Base-by-base conservation (phyloP, 164 flowering plant species). In the Saururus chinensis region DNA sequence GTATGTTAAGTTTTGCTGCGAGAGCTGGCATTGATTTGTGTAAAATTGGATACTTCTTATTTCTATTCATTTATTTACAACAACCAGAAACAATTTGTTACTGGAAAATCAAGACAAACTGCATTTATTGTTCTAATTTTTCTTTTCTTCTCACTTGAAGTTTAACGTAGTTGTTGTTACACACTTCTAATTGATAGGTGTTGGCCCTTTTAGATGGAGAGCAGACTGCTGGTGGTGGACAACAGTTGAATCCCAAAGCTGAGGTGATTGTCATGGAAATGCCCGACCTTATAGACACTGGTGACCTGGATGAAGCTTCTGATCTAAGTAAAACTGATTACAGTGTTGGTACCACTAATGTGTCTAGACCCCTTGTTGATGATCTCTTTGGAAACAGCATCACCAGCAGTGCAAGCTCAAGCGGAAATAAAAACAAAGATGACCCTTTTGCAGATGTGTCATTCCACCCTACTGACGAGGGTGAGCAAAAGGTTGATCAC, bases 361-460 rank as follows among this genome's bases (percentile, higher is more conserved):
- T 52, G 37, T 79, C 14, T 45, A 45, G 49, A 21, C 78, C 40
- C 82, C 57, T 81, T 21, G 68, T 84, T 65, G 88, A 82, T 79
- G 95, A 93, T 76, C 71, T 86, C 51, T 82, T 93, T 68, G 92
- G 96, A 51, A 95, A 81, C 65, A 64, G 76, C 68, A 35, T 61
- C 42, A 68, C 69, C 30, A 55, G 66, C 66, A 74, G 62, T 62
- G 67, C 52, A 17, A 73, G 66, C 68, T 64, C 61, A 42, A 68
- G 59, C 45, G 78, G 71, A 56, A 75, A 65, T 24, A 81, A 77
- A 65, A 69, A 66, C 61, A 83, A 79, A 66, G 96, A 84, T 61
- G 96, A 93, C 60, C 99, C 96, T 16, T 93, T 93, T 73, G 86
- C 96, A 30, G 97, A 80, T 82, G 96, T 93, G 45, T 90, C 96